A percentile compares a stretch with the other conserved stretches of the same genome.
Evolutionary conservation across 73 alveolate genomes (phyloP).

Genomic region (Loxodes magnus): DNA sequence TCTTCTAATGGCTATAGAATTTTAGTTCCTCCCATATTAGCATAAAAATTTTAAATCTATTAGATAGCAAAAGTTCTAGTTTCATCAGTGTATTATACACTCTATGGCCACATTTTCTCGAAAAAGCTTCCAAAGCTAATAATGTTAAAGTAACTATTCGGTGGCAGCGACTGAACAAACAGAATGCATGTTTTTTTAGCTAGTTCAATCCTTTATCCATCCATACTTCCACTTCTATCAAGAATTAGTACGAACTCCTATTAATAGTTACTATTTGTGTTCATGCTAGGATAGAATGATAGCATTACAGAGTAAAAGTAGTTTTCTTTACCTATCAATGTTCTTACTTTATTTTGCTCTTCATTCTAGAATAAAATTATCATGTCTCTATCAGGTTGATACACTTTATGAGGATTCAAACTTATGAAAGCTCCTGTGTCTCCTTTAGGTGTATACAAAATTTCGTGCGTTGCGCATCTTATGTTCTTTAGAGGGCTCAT

Average conservation of each 20-base stretch:
- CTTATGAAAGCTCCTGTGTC: too few species aligned
- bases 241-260: constrained; percentile 44
- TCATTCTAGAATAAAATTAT: too few species aligned
- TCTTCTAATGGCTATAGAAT: constrained; percentile 11
- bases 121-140: constrained; percentile 50
- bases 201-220: constrained; percentile 34
- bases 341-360: too few species aligned
- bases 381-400: too few species aligned
- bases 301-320: too few species aligned
- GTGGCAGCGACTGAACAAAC: constrained; percentile 57
- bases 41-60: constrained; percentile 34
- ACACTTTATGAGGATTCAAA: too few species aligned
- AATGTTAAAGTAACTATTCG: constrained; percentile 47
- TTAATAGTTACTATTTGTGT: too few species aligned
- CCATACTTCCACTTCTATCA: constrained; percentile 79
- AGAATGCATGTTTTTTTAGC: constrained; percentile 44
- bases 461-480: too few species aligned
- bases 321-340: too few species aligned
- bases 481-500: too few species aligned
- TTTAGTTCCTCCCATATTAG: constrained; percentile 87
- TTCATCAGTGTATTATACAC: constrained; percentile 22
- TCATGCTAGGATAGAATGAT: too few species aligned
- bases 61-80: constrained; percentile 34
- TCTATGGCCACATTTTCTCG: constrained; percentile 4
- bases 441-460: too few species aligned